Evolutionary conservation across 2,329 filamentous ascomycete species (phyloP), one percentile per base, ranked within the genome.

Genomic region (Akanthomyces muscarius): DNA sequence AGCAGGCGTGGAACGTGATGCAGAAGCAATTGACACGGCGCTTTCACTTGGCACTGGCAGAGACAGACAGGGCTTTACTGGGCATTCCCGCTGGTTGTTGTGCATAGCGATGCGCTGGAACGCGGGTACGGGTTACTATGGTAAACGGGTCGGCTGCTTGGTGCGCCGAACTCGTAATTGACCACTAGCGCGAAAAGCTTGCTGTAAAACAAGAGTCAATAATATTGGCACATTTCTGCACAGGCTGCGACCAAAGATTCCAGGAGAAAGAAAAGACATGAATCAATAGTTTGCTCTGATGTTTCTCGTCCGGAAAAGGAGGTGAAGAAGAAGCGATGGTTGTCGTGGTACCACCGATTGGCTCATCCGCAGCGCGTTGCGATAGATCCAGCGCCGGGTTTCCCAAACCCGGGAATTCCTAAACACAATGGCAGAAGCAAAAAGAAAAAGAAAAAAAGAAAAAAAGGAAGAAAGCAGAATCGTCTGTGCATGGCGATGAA

Each of bases 91-190:
- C 4, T 28, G 21, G 45, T 14, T 41, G 56, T 23, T 5, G 21
- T 59, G 16, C 10, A 41, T 30, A 42, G 21, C 28, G 33, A 38
- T 59, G 56, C 45, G 42, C 45, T 59, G 56, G 56, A 59, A 44
- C 25, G 45, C 47, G 33, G 56, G 36, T 8, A 13, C 13, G n/a
- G 30, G 36, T 42, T 41, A 16, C 38, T 30, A 2, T 16, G 13
- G 55, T 13, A 8, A 36, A 36, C 33, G 4, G 33, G 33, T 36
- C 7, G 30, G 55, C 30, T 36, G 28, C 13, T 41, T 7, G 38
- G 13, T 41, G 38, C 14, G 38, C 38, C 38, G 14, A 41, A 16
- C 38, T 41, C 38, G 30, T 28, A 25, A 33, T 16, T 51, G 16
- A 8, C 30, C 18, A 30, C 47, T 50, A 50, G 47, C 47, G 13